Percentiles rank a stretch among this genome's conserved stretches.
phyloP scores from a whole-genome alignment of 2,329 filamentous ascomycete genomes.

The Incumbomyces lentus region DNA sequence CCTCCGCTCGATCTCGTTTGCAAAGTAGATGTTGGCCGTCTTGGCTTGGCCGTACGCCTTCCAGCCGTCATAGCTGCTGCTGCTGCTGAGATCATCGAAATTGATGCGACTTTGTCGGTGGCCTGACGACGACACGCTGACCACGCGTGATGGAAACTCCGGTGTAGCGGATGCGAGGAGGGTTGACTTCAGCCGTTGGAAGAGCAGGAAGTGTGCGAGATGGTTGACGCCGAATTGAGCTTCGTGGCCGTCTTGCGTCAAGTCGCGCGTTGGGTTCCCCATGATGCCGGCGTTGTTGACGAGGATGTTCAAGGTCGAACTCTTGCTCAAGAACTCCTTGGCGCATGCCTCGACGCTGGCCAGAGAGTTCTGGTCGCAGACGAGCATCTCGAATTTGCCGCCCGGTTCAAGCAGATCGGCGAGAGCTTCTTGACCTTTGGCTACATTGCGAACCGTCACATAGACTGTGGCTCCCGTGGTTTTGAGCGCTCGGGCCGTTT shows the following conservation, averaged over 20 bases:
- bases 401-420: slow-evolving; percentile 18
- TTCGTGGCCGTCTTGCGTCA: slow-evolving; percentile 38
- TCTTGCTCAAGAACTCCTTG: slow-evolving; percentile 16
- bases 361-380: slow-evolving; percentile 26
- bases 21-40: slow-evolving; percentile 41
- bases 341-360: slow-evolving; percentile 23
- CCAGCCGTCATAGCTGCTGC: slow-evolving; percentile 26
- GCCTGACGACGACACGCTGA: slow-evolving; percentile 35
- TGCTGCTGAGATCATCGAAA: slow-evolving; percentile 30
- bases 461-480: slow-evolving; percentile 31
- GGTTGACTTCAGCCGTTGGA: slow-evolving; percentile 37
- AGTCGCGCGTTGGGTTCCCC: background rate
- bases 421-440: slow-evolving; percentile 25
- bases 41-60: slow-evolving; percentile 41
- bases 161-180: slow-evolving; percentile 31
- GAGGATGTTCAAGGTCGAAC: slow-evolving; percentile 8
- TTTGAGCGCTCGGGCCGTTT: slow-evolving; percentile 30
- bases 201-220: slow-evolving; percentile 40
- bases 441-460: slow-evolving; percentile 27
- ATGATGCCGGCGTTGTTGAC: slow-evolving; percentile 14
- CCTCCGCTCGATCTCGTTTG: slow-evolving; percentile 42
- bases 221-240: slow-evolving; percentile 33
- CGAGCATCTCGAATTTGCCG: slow-evolving; percentile 22
- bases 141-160: slow-evolving; percentile 36
- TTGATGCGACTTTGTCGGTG: slow-evolving; percentile 30